phyloP scores from a whole-genome alignment of 495 filamentous ascomycete species.

The Penicillium manginii region DNA sequence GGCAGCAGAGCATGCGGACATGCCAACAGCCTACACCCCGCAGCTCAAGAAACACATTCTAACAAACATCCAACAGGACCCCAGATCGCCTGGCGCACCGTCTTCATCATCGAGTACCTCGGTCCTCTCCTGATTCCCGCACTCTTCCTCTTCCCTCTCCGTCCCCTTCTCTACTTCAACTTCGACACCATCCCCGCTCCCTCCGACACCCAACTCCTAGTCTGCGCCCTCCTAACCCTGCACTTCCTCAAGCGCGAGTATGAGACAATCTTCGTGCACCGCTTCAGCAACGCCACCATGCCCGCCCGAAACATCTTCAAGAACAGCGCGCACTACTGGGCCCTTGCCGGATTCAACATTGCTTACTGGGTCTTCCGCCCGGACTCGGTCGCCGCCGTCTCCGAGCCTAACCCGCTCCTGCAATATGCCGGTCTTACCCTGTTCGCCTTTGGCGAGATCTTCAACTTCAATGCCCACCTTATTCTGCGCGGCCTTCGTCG shows the following conservation, averaged over 20 bases:
- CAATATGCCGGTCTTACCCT: slow-evolving; percentile 67
- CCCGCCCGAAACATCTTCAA: slow-evolving; percentile 85
- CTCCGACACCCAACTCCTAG: slow-evolving; percentile 69
- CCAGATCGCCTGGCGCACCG: slow-evolving; percentile 91
- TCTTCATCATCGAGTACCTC: slow-evolving; percentile 93
- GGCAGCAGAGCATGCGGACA: background rate
- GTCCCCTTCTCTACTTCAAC: slow-evolving; percentile 72
- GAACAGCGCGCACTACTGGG: slow-evolving; percentile 91
- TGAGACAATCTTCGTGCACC: slow-evolving; percentile 93
- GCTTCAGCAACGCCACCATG: slow-evolving; percentile 94
- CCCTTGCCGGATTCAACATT: slow-evolving; percentile 78
- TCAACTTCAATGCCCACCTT: slow-evolving; percentile 79
- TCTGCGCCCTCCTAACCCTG: slow-evolving; percentile 68
- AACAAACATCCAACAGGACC: slow-evolving; percentile 58
- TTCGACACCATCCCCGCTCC: slow-evolving; percentile 54
- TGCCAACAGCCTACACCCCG: background rate
- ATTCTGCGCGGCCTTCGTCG: slow-evolving; percentile 74
- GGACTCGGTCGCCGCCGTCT: slow-evolving; percentile 56
- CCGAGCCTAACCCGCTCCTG: slow-evolving; percentile 47
- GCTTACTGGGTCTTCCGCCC: slow-evolving; percentile 86
- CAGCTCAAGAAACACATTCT: background rate
- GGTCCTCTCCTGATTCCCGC: slow-evolving; percentile 93
- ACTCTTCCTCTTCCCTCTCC: slow-evolving; percentile 67
- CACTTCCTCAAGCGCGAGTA: slow-evolving; percentile 97
- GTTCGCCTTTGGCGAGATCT: slow-evolving; percentile 74